Evolutionary conservation across 2,329 filamentous ascomycete genomes (phyloP).

Genomic region (Nakataea oryzae): DNA sequence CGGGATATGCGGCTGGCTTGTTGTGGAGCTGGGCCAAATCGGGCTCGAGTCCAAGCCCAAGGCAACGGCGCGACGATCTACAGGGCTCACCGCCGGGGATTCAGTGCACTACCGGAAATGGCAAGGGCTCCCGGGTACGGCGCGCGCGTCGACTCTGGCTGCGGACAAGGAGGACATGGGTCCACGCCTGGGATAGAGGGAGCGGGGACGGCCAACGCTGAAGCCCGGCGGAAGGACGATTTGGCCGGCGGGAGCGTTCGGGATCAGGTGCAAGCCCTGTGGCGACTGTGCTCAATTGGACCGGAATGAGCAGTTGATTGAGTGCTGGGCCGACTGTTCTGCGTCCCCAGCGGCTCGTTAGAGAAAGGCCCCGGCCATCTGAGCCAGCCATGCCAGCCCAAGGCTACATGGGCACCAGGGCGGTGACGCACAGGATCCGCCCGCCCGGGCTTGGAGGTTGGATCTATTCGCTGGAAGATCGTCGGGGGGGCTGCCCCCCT

Average conservation of each 20-base stretch:
- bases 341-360: too few species aligned
- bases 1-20: constrained; percentile 17
- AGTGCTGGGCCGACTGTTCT: background rate
- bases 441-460: too few species aligned
- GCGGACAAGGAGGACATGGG: background rate
- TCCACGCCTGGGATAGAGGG: background rate
- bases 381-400: too few species aligned
- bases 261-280: background rate
- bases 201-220: too few species aligned
- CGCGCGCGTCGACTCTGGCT: background rate
- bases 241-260: background rate
- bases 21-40: background rate
- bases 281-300: background rate
- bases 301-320: background rate
- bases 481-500: too few species aligned
- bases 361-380: background rate
- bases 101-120: background rate
- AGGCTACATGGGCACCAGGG: too few species aligned
- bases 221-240: background rate
- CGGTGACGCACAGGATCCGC: too few species aligned
- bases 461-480: too few species aligned
- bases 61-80: too few species aligned
- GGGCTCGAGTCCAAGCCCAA: background rate
- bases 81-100: background rate
- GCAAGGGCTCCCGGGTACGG: background rate